These are phyloP conservation scores for Chromosphaera perkinsii DNA, from an alignment of 208 protist species.

Conservation along the genomic window DNA sequence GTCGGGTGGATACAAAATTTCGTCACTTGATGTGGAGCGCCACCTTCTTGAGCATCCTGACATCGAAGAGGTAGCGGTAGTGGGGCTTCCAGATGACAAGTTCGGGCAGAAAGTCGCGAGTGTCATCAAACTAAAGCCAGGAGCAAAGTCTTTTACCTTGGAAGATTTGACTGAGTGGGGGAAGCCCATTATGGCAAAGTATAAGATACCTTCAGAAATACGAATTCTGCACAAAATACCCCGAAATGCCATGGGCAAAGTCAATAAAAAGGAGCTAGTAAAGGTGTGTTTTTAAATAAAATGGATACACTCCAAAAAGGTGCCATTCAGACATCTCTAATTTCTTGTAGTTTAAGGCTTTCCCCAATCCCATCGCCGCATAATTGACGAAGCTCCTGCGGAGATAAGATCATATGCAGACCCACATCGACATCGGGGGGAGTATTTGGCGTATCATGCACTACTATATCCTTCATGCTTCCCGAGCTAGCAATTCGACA, in stretches of 20 bases:
- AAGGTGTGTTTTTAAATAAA: no score
- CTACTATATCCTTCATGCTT: no score
- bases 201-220: constrained; percentile 11
- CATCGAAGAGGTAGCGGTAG: constrained; percentile 17
- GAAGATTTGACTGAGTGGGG: no score
- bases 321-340: no score
- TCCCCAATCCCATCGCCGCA: no score
- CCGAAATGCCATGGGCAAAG: constrained; percentile 48
- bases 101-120: constrained; percentile 25
- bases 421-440: no score
- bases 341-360: no score
- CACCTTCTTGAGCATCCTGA: constrained; percentile 25
- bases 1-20: constrained; percentile 45
- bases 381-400: no score
- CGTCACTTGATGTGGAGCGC: constrained; percentile 36
- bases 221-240: constrained; percentile 17
- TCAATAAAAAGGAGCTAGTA: constrained; percentile 42
- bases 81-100: constrained; percentile 27
- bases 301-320: no score
- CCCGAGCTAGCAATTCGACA: no score
- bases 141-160: neutral
- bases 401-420: no score
- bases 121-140: neutral
- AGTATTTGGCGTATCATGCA: no score
- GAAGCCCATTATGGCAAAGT: constrained; percentile 14